A percentile compares a stretch with the other conserved stretches of the same genome.
phyloP scores from a whole-genome alignment of 2,329 filamentous ascomycete species.

The Penicillium sp. region DNA sequence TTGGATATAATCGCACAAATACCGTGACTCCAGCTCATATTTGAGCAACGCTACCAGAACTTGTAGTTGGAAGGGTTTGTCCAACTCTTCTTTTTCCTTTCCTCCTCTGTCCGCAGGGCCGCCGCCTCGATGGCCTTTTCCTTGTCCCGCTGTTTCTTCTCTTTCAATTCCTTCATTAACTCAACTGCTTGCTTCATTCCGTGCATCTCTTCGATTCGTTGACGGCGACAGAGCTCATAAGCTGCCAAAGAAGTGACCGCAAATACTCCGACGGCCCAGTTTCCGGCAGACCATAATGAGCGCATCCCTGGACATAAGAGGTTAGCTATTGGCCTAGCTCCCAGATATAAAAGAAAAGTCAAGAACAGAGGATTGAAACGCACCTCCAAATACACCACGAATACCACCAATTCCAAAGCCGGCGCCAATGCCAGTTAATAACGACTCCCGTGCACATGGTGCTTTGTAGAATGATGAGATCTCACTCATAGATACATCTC shows the following conservation, averaged over 20 bases:
- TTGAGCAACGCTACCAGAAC: slow-evolving; percentile 42
- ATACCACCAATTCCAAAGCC: slow-evolving; percentile 75
- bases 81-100: slow-evolving; percentile 45
- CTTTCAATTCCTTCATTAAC: slow-evolving; percentile 72
- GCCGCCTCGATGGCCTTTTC: slow-evolving; percentile 41
- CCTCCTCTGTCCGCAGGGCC: slow-evolving; percentile 38
- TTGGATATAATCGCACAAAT: slow-evolving; percentile 25
- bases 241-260: slow-evolving; percentile 66
- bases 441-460: slow-evolving; percentile 80
- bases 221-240: slow-evolving; percentile 82
- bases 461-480: slow-evolving; percentile 66
- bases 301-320: slow-evolving; percentile 43
- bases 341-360: not conserved
- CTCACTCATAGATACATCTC: slow-evolving; percentile 55
- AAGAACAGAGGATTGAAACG: not conserved
- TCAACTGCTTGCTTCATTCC: slow-evolving; percentile 86
- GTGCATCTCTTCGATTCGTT: slow-evolving; percentile 70
- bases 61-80: slow-evolving; percentile 47
- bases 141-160: slow-evolving; percentile 59
- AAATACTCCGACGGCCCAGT: slow-evolving; percentile 83
- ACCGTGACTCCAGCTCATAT: slow-evolving; percentile 32
- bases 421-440: slow-evolving; percentile 78
- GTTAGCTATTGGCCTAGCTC: not conserved
- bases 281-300: slow-evolving; percentile 66
- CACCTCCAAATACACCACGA: slow-evolving; percentile 74